Percentiles rank a stretch among this genome's conserved stretches.
These are phyloP conservation scores for Circinella minor DNA, from an alignment of 371 early-diverging fungal species.

Conservation along the genomic window DNA sequence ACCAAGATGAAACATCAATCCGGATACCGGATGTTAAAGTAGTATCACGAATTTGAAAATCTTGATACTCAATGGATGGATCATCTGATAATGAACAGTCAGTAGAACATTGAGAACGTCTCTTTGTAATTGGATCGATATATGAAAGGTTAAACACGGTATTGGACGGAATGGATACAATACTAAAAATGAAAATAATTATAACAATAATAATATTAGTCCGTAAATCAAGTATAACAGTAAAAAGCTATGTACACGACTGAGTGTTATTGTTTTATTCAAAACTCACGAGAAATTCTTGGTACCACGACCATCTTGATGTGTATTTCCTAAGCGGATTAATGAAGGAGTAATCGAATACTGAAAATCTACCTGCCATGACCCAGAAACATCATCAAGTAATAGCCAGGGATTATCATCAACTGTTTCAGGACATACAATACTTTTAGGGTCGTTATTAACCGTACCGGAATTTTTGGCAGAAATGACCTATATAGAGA, in stretches of 20 bases:
- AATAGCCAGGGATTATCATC: conserved; percentile 65
- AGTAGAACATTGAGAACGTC: conserved; percentile 54
- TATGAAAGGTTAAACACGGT: conserved; percentile 60
- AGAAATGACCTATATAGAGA: conserved; percentile 20
- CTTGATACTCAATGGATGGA: conserved; percentile 55
- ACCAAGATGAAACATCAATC: conserved; percentile 72
- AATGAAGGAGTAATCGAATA: conserved; percentile 66
- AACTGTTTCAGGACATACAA: conserved; percentile 49
- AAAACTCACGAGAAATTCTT: conserved; percentile 60
- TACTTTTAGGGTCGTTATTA: conserved; percentile 50
- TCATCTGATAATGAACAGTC: conserved; percentile 62
- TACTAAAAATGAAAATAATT: conserved; percentile 15
- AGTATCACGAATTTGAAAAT: conserved; percentile 57
- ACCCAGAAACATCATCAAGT: conserved; percentile 66
- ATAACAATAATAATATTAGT: neutral
- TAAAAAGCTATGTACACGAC: too few relatives aligned
- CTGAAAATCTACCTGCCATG: conserved; percentile 66
- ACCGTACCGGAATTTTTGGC: conserved; percentile 35
- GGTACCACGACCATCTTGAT: conserved; percentile 63
- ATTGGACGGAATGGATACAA: conserved; percentile 55
- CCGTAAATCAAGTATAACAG: too few relatives aligned
- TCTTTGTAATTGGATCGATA: conserved; percentile 57
- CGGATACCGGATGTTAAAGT: conserved; percentile 55
- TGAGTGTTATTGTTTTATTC: neutral
- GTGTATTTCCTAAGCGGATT: conserved; percentile 71